These are phyloP conservation scores for Volvox carteri DNA, from an alignment of 163 green algal species.

Conservation along the genomic window DNA sequence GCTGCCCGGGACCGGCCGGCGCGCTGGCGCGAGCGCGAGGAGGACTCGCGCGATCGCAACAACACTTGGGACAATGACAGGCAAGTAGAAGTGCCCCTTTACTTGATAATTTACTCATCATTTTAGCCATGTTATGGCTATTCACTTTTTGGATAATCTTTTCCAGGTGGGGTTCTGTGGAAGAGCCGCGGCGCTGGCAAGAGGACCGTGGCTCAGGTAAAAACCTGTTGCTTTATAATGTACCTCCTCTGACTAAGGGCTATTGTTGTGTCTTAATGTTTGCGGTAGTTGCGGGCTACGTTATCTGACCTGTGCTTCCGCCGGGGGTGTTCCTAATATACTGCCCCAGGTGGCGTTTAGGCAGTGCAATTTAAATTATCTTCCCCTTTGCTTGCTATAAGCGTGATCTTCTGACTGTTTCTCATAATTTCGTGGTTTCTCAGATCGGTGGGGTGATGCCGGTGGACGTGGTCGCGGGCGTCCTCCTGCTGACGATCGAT, in stretches of 20 bases:
- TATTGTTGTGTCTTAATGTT: background rate
- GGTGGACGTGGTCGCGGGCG: slow-evolving; percentile 26
- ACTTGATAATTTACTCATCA: background rate
- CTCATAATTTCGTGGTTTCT: background rate
- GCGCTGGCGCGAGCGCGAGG: slow-evolving; percentile 46
- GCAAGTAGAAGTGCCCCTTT: slow-evolving; percentile 5
- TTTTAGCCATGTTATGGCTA: background rate
- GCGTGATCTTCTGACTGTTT: background rate
- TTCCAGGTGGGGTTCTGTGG: slow-evolving; percentile 51
- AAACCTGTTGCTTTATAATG: background rate
- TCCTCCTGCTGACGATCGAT: slow-evolving; percentile 16
- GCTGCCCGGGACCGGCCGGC: slow-evolving; percentile 43
- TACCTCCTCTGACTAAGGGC: too few species aligned
- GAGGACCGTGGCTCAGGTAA: slow-evolving; percentile 43
- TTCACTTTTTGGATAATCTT: background rate
- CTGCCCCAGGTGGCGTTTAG: too few species aligned
- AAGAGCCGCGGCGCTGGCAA: slow-evolving; percentile 55
- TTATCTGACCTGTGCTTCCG: too few species aligned
- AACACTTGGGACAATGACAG: slow-evolving; percentile 45
- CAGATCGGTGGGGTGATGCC: slow-evolving; percentile 53
- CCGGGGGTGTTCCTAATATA: too few species aligned
- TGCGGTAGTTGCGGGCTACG: background rate
- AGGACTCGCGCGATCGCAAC: slow-evolving; percentile 48
- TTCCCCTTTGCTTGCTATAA: background rate
- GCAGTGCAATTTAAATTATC: too few species aligned